Percentiles rank a stretch among this genome's conserved stretches.
These are phyloP conservation scores for Mycogone perniciosa DNA, from an alignment of 2,329 filamentous ascomycete genomes.

Conservation along the genomic window DNA sequence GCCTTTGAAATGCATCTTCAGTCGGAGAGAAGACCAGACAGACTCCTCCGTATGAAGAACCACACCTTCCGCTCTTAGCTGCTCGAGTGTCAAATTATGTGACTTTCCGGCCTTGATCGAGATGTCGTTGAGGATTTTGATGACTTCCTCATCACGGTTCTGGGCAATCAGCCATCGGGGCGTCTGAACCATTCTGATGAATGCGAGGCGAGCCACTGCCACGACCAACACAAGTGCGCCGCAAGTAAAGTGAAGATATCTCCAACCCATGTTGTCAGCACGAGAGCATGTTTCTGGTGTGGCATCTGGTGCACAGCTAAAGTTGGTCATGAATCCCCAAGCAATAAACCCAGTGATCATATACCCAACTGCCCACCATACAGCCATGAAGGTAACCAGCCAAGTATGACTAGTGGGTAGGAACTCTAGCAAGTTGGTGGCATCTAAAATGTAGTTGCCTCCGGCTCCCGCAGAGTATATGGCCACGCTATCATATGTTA, in stretches of 20 bases:
- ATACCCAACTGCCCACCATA: constrained; percentile 13
- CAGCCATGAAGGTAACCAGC: constrained; percentile 13
- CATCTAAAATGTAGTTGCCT: constrained; percentile 14
- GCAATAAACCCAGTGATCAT: constrained; percentile 11
- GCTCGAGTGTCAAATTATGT: constrained; percentile 10
- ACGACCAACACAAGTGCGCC: constrained; percentile 8
- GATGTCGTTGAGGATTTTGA: constrained; percentile 10
- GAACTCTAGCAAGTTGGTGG: constrained; percentile 11
- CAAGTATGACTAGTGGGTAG: constrained; percentile 9
- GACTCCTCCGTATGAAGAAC: constrained; percentile 12
- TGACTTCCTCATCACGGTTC: constrained; percentile 12
- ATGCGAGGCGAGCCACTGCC: constrained; percentile 8
- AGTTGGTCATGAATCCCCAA: constrained; percentile 13
- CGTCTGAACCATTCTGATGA: constrained; percentile 12
- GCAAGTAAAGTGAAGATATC: constrained; percentile 12
- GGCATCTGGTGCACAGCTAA: constrained; percentile 9
- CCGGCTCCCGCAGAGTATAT: constrained; percentile 13
- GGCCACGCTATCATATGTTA: constrained; percentile 6
- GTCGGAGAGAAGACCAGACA: constrained; percentile 9
- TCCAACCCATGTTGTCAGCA: constrained; percentile 13
- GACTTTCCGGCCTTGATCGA: constrained; percentile 1
- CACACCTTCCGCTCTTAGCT: constrained; percentile 7
- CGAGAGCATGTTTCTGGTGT: constrained; percentile 6
- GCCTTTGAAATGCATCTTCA: constrained; percentile 14
- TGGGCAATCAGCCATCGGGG: constrained; percentile 13